A percentile compares a stretch with the other conserved stretches of the same genome.
These are phyloP conservation scores for Begonia masoniana DNA, from an alignment of 306 rosid species.

Conservation along the genomic window DNA sequence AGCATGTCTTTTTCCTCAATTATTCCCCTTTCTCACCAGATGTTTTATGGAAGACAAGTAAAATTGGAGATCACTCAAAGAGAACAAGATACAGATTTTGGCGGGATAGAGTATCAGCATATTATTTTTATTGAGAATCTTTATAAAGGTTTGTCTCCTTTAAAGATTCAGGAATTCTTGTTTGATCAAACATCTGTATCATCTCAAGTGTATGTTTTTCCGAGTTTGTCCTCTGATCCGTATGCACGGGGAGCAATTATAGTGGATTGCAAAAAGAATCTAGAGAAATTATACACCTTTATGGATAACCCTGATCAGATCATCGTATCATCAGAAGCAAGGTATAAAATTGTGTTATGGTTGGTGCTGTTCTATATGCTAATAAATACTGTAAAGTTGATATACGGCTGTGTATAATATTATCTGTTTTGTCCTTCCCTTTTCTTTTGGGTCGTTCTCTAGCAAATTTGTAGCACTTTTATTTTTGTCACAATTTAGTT, in stretches of 20 bases:
- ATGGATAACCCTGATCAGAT: slow-evolving; percentile 39
- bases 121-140: slow-evolving; percentile 59
- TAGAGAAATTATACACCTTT: slow-evolving; percentile 29
- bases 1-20: no score
- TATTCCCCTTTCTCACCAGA: not conserved
- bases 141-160: slow-evolving; percentile 33
- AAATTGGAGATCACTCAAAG: slow-evolving; percentile 5
- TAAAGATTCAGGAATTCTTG: slow-evolving; percentile 38
- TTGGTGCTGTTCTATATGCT: not conserved
- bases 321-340: slow-evolving; percentile 49
- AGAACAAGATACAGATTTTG: slow-evolving; percentile 30
- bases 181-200: slow-evolving; percentile 23
- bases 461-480: no score
- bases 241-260: slow-evolving; percentile 38
- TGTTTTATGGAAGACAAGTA: slow-evolving; percentile 7
- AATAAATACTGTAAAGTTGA: no score
- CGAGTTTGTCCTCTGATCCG: slow-evolving; percentile 25
- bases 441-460: no score
- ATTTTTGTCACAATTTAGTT: no score
- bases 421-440: no score
- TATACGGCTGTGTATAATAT: no score
- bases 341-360: slow-evolving; percentile 27
- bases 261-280: slow-evolving; percentile 25
- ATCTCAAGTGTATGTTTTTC: slow-evolving; percentile 36
- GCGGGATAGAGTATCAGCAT: slow-evolving; percentile 23